Evolutionary conservation across 192 early-diverging fungal genomes (phyloP).

Genomic region (Coemansia nantahalensis): DNA sequence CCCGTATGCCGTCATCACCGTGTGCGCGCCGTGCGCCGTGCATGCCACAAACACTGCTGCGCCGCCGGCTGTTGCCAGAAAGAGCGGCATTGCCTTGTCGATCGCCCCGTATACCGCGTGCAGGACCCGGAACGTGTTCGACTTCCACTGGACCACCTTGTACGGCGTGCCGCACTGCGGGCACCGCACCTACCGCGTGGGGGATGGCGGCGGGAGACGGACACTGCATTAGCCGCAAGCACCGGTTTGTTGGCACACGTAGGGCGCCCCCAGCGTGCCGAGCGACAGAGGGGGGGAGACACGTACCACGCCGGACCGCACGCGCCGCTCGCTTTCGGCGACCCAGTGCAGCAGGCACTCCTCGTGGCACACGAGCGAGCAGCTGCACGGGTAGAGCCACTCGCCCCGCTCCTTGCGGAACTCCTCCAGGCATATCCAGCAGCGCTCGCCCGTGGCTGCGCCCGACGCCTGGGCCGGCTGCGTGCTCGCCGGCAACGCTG

Average conservation of each 20-base stretch:
- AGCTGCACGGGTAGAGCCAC: slow-evolving; percentile 72
- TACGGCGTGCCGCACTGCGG: slow-evolving; percentile 69
- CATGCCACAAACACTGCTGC: slow-evolving; percentile 62
- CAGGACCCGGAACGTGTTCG: slow-evolving; percentile 52
- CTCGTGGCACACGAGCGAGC: slow-evolving; percentile 75
- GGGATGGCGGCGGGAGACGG: neutral
- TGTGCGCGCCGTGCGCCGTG: slow-evolving; percentile 68
- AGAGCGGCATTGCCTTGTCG: slow-evolving; percentile 61
- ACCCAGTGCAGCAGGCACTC: slow-evolving; percentile 77
- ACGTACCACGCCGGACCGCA: slow-evolving; percentile 41
- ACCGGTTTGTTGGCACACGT: no score
- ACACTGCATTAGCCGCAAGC: no score
- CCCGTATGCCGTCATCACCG: slow-evolving; percentile 67
- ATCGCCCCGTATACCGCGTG: slow-evolving; percentile 54
- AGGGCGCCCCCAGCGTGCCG: no score
- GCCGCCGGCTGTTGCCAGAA: slow-evolving; percentile 60
- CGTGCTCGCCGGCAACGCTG: no score
- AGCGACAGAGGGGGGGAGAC: neutral
- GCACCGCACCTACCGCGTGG: slow-evolving; percentile 57
- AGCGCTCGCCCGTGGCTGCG: slow-evolving; percentile 28
- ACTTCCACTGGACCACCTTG: slow-evolving; percentile 57
- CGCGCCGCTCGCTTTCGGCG: slow-evolving; percentile 58
- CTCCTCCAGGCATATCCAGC: slow-evolving; percentile 80
- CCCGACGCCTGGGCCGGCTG: no score
- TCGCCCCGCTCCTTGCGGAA: slow-evolving; percentile 57